Evolutionary conservation across 371 early-diverging fungal genomes (phyloP), one percentile per base, ranked within the genome.

Genomic region (Smittium mucronatum): DNA sequence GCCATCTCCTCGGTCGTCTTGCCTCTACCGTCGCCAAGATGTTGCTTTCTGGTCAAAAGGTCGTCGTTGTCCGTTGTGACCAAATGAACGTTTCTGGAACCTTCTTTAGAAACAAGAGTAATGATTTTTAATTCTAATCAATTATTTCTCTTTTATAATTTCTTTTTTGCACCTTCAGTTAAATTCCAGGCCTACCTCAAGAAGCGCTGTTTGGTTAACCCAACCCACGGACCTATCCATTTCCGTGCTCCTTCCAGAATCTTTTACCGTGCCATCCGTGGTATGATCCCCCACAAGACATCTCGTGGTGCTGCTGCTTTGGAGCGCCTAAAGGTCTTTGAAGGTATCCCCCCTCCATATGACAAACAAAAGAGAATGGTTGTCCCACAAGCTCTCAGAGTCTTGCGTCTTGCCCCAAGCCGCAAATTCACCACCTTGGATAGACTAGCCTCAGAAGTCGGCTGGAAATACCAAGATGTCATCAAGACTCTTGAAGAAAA

Each of bases 231-330:
- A 79, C 91, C 99, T 63, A 99, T 97, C 94, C 99, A 99, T 82
- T 98, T 96, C 93, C 90, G 93, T 75, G 97, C 98, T 74, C 99
- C 99, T 69, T 95, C 95, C 71, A 94, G 94, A 82, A 93, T 95
- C 86, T 94, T 99, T 87, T 93, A 90, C 86, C 93, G 95, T 81
- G 87, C 94, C 64, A 86, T 99, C 81, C 93, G 98, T 77, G 98
- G 99, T 78, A 99, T 99, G 99, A 80, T 99, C 76, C 98, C 98
- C 70, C 97, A 99, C 90, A 99, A 97, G 91, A 94, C 96, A 68
- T 83, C 93, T 71, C 95, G 97, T 81, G 99, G 99, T 83, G 90
- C 93, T 73, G 91, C 91, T 69, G 99, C 99, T 75, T 85, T 99
- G 73, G 91, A 90, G 73, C 93, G 98, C 84, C 85, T 99, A 78